A percentile compares a stretch with the other conserved stretches of the same genome.
Conservation (phyloP, 2,329 filamentous ascomycete genomes). For the Byssoonygena ceratinophila region DNA sequence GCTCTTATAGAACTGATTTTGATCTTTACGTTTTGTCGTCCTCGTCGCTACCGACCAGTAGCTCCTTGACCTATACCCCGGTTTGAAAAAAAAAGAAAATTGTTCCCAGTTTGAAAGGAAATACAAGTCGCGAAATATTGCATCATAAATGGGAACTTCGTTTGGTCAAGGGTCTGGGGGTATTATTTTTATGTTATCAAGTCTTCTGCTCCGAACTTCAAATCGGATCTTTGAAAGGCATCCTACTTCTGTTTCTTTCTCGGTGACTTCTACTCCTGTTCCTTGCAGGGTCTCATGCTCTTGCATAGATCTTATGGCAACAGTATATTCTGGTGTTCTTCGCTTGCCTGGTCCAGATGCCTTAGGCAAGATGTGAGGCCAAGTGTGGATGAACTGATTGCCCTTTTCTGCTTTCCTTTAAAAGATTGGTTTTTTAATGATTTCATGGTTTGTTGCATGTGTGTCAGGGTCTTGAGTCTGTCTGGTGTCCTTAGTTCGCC, state of each 20-base stretch:
- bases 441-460: constrained; percentile 3
- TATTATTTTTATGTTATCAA: not conserved
- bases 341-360: not conserved
- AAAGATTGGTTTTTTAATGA: constrained; percentile 2
- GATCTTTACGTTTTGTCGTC: not conserved
- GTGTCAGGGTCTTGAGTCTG: not conserved
- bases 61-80: not conserved
- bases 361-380: not conserved
- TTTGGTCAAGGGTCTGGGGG: constrained; percentile 2
- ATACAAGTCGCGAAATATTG: constrained; percentile 3
- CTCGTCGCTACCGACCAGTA: not conserved
- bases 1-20: constrained; percentile 5
- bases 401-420: not conserved
- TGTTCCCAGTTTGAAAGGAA: not conserved
- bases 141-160: constrained; percentile 7
- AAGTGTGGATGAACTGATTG: not conserved
- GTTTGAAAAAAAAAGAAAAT: not conserved
- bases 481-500: not conserved
- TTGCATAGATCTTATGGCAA: not conserved
- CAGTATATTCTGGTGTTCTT: not conserved
- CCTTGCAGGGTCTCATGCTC: not conserved
- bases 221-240: constrained; percentile 1
- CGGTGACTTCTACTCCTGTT: not conserved
- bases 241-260: not conserved
- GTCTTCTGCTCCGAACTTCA: constrained; percentile 6